phyloP scores from a whole-genome alignment of 768 basidiomycete genomes.

The Trametes maxima region DNA sequence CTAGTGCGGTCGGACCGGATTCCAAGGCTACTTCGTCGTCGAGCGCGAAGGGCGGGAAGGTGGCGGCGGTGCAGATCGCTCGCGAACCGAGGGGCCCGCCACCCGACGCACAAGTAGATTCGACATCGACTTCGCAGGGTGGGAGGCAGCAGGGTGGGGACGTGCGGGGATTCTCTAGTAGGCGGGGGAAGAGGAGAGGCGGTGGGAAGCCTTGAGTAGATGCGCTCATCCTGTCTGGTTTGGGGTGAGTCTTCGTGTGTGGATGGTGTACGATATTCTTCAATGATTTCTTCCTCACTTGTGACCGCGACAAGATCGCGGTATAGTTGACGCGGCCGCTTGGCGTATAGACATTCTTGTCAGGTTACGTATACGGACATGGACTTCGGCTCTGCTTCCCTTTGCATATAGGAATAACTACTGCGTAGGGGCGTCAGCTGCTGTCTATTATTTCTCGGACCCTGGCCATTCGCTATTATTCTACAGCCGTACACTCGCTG shows the following conservation, averaged over 20 bases:
- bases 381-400: no score
- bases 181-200: slow-evolving; percentile 3
- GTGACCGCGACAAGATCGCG: background rate
- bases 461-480: no score
- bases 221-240: background rate
- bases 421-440: no score
- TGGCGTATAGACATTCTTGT: background rate
- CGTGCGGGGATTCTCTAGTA: slow-evolving; percentile 4
- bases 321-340: background rate
- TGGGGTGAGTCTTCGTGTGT: background rate
- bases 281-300: background rate
- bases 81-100: slow-evolving; percentile 19
- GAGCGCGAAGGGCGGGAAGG: background rate
- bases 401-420: no score
- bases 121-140: no score
- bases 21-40: background rate
- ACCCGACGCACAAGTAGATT: background rate
- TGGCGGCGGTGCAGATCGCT: slow-evolving; percentile 12
- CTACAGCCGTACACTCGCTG: no score
- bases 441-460: no score
- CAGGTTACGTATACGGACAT: no score
- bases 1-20: background rate
- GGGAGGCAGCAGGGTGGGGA: background rate
- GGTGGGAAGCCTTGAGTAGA: background rate
- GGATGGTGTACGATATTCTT: no score